A percentile compares a stretch with the other conserved stretches of the same genome.
Evolutionary conservation across 129 eudicot species (phyloP).

Genomic region (Daucus carota): DH1_v3.0 NC_030385.2:41660501-41661000

Average conservation of each 20-base stretch:
- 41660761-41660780: slow-evolving; percentile 1
- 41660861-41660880: not conserved
- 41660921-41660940: not conserved
- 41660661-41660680: slow-evolving; percentile 53
- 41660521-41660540: not conserved
- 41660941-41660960: too few species aligned
- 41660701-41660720: slow-evolving; percentile 45
- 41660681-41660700: slow-evolving; percentile 39
- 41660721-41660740: not conserved
- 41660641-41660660: slow-evolving; percentile 57
- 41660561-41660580: slow-evolving; percentile 12
- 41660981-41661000: not conserved
- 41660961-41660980: too few species aligned
- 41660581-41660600: slow-evolving; percentile 19
- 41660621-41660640: slow-evolving; percentile 41
- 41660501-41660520: slow-evolving; percentile 3
- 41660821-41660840: not conserved
- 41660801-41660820: not conserved
- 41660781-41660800: not conserved
- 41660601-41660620: slow-evolving; percentile 41
- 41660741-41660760: not conserved
- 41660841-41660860: not conserved
- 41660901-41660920: not conserved
- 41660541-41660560: not conserved
- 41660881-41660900: not conserved